Conservation (phyloP, 345 rosid species). For the Angophora floribunda region DNA sequence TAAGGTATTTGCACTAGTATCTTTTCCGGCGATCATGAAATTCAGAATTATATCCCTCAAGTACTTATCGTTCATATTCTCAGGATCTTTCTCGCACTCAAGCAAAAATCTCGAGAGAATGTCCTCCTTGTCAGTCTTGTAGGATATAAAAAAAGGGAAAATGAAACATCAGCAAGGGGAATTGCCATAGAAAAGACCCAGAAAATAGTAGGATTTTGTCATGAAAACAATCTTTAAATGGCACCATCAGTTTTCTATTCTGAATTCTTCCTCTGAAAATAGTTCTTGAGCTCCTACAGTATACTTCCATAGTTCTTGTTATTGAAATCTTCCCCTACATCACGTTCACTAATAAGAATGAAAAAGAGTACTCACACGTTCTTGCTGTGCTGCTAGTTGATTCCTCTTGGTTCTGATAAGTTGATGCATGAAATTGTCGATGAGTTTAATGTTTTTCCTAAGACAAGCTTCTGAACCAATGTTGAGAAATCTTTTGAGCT, state of each 20-base stretch:
- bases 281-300: not conserved
- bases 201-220: not conserved
- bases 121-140: conserved; percentile 31
- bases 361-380: conserved; percentile 13
- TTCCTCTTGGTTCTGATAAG: conserved; percentile 40
- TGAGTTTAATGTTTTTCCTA: conserved; percentile 26
- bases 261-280: not conserved
- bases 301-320: not conserved
- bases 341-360: not conserved
- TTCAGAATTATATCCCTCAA: conserved; percentile 62
- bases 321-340: not conserved
- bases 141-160: not conserved
- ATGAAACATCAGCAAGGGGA: not conserved
- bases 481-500: conserved; percentile 42
- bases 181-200: not conserved
- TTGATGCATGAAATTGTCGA: conserved; percentile 38
- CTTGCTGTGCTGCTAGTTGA: conserved; percentile 4
- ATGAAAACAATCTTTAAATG: not conserved
- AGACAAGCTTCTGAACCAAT: conserved; percentile 46
- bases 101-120: conserved; percentile 49
- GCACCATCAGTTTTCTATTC: not conserved
- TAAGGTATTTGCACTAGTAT: conserved; percentile 31
- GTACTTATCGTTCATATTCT: conserved; percentile 49
- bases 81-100: conserved; percentile 49
- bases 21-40: conserved; percentile 72